Evolutionary conservation across 305 asterid genomes (phyloP), one percentile per base, ranked within the genome.

Genomic region (Fraxinus greggii): DNA sequence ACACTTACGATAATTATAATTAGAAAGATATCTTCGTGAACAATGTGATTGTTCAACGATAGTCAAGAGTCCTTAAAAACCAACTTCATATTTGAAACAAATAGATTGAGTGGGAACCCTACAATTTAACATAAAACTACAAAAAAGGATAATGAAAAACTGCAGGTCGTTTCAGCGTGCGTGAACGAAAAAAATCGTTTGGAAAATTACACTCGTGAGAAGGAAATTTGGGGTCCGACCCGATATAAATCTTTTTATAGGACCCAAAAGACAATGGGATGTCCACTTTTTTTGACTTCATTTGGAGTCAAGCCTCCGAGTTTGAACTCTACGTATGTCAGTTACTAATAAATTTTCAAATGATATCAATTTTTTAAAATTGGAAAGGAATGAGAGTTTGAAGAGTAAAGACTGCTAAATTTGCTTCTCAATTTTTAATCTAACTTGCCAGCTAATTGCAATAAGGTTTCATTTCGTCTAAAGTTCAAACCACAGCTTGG

Each of bases 231-330:
- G 21, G 19, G 56, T 23, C 48, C 29, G 79, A 24, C 61, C 72
- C 38, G 15, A 67, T 45, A 28, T 26, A 29, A 29, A 3, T 5
- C 0, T 7, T 23, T 24, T 59, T 5, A 7, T 56, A 28, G 21
- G 54, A 29, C 24, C 78, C 74, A 29, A 70, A 70, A 31, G 5
- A 21, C n/a, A 13, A 61, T 80, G 17, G 83, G 26, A 77, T 72
- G 21, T 61, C 35, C 63, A 75, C 84, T 63, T 65, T 59, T 12
- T 23, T 33, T 59, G 73, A 65, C 73, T 26, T 67, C 32, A 42
- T 72, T 42, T 76, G 28, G 19, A 80, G 79, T 84, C 86, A 80
- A 80, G 84, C 86, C 86, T 54, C 76, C 86, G 13, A 13, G 76
- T 45, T 84, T 75, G 84, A 84, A 84, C n/a, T 31, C 63, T 24